These are phyloP conservation scores for Coelastrella sp. DNA, from an alignment of 139 green algal species.

Conservation along the genomic window DNA sequence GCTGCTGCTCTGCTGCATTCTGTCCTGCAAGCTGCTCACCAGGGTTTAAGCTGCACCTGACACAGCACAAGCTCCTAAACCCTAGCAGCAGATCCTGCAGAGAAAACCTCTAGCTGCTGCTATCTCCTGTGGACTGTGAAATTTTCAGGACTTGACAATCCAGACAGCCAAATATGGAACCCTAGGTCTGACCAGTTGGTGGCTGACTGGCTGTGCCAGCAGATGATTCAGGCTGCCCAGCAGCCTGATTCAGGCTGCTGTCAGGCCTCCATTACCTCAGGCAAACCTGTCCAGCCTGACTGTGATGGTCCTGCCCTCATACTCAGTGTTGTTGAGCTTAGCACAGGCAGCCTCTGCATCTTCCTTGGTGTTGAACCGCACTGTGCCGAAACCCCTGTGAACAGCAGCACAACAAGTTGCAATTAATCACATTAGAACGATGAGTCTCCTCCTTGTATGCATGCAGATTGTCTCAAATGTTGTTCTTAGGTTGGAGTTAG, in stretches of 20 bases:
- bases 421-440: not conserved
- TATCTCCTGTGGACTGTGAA: not conserved
- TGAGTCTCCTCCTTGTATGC: slow-evolving; percentile 1
- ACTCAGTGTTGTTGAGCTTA: slow-evolving; percentile 86
- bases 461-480: slow-evolving; percentile 39
- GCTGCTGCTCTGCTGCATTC: not conserved
- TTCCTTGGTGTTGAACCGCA: slow-evolving; percentile 77
- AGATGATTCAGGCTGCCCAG: not conserved
- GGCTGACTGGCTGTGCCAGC: not conserved
- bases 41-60: not conserved
- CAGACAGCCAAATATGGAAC: not conserved
- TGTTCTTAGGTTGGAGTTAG: not conserved
- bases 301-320: slow-evolving; percentile 84
- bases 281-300: slow-evolving; percentile 90
- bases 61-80: not conserved
- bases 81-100: not conserved
- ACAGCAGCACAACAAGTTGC: not conserved
- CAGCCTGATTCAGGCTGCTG: too few species aligned
- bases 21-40: not conserved
- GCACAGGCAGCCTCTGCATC: slow-evolving; percentile 75
- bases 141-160: not conserved
- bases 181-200: not conserved
- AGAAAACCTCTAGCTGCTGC: not conserved
- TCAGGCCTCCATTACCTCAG: slow-evolving; percentile 21
- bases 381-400: slow-evolving; percentile 89